These are phyloP conservation scores for Lactarius deliciosus DNA, from an alignment of 768 basidiomycete species.

Conservation along the genomic window DNA sequence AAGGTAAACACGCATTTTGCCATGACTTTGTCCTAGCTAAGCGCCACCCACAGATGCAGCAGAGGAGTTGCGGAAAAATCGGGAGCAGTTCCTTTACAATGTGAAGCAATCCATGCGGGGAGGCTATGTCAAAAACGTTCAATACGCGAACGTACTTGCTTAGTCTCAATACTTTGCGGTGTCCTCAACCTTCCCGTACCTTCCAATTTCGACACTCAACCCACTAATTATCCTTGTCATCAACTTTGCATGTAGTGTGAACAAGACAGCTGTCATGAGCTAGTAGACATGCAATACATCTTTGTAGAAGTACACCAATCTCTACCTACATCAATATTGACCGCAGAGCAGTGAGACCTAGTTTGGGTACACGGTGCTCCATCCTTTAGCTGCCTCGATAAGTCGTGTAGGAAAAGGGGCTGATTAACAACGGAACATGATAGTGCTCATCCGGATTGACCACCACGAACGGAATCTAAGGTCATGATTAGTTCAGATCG, in stretches of 20 bases:
- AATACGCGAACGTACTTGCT: slow-evolving; percentile 72
- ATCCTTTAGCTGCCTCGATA: slow-evolving; percentile 76
- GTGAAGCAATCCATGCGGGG: slow-evolving; percentile 90
- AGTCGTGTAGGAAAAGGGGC: slow-evolving; percentile 89
- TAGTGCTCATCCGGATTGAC: slow-evolving; percentile 76
- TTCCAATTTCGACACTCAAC: background rate
- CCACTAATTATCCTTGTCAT: background rate
- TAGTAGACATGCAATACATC: slow-evolving; percentile 15
- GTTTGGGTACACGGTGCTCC: background rate
- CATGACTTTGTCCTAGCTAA: background rate
- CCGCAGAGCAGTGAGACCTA: slow-evolving; percentile 12
- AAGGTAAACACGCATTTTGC: slow-evolving; percentile 61
- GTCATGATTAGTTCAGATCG: slow-evolving; percentile 2
- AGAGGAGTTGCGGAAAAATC: slow-evolving; percentile 85
- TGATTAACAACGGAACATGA: slow-evolving; percentile 89
- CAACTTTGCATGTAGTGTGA: slow-evolving; percentile 5
- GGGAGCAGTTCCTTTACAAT: slow-evolving; percentile 79
- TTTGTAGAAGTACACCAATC: slow-evolving; percentile 24
- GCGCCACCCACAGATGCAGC: slow-evolving; percentile 76
- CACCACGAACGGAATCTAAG: slow-evolving; percentile 71
- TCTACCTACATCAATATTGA: slow-evolving; percentile 21
- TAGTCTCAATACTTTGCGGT: slow-evolving; percentile 34
- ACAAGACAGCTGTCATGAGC: slow-evolving; percentile 4
- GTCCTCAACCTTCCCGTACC: background rate
- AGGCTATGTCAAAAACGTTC: slow-evolving; percentile 68